Evolutionary conservation across 1,284 basidiomycete genomes (phyloP), one percentile per base, ranked within the genome.

Genomic region (Acaromyces ingoldii): DNA sequence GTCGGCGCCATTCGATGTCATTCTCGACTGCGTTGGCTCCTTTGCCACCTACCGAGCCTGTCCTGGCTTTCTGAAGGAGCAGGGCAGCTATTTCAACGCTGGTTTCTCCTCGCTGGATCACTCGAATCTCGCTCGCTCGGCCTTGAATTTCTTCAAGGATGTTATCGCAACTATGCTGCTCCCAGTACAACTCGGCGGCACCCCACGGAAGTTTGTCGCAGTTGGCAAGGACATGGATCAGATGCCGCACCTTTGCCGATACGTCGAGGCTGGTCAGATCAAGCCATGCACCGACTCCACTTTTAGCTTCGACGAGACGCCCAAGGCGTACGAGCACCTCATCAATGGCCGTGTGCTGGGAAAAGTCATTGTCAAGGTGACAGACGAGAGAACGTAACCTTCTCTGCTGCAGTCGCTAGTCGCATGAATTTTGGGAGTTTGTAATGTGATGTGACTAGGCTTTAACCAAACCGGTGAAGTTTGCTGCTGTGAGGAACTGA

Each of bases 311-410:
- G 26, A 41, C 11, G 37, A 55, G 6, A 48, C 51, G 36, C 39
- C 30, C 2, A 37, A 55, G 11, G 53, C 53, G 13, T 52, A 52
- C 43, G 21, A 31, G 6, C 22, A 44, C 25, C 17, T 55, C 30
- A 53, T 53, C 29, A 41, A 31, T 11, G 53, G 53, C 46, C 47
- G 53, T 6, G 53, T 48, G 11, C 25, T 51, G 6, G 53, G 53
- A 26, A 55, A 55, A 19, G 30, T 55, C 29, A 31, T 51, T 24
- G 50, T 55, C 37, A 40, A 40, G 28, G 38, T 40, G n/a, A n/a
- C n/a, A n/a, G n/a, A n/a, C n/a, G n/a, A n/a, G n/a, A n/a, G n/a
- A n/a, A n/a, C n/a, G n/a, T n/a, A n/a, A n/a, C n/a, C n/a, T n/a
- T n/a, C n/a, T n/a, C n/a, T n/a, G n/a, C n/a, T n/a, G n/a, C n/a